Conservation (phyloP, 108 stramenopile species). For the Aurantiochytrium sp. region DNA sequence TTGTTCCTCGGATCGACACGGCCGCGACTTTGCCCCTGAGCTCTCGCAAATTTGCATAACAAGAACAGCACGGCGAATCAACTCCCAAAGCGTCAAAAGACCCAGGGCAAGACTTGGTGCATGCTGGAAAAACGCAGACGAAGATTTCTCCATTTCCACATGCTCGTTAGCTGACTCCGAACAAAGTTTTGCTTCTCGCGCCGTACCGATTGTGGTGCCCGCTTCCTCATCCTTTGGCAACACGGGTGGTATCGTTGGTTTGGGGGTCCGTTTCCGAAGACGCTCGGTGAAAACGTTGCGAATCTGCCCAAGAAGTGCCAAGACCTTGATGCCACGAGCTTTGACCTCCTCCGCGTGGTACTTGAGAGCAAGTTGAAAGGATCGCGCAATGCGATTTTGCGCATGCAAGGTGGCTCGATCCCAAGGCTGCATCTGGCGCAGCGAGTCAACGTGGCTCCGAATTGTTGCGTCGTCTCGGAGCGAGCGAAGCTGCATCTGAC, state of each 20-base stretch:
- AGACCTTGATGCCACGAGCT: background rate
- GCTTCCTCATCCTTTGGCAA: background rate
- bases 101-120: background rate
- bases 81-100: background rate
- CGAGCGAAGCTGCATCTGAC: background rate
- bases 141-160: background rate
- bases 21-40: background rate
- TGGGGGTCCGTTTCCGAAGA: background rate
- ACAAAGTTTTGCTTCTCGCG: background rate
- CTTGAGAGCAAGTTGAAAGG: background rate
- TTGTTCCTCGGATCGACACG: background rate
- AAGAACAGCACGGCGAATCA: background rate
- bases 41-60: background rate
- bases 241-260: background rate
- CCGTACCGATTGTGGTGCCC: background rate
- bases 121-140: background rate
- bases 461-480: background rate
- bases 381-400: background rate
- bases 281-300: background rate
- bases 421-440: background rate
- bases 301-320: background rate
- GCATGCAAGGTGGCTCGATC: background rate
- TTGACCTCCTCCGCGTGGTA: background rate
- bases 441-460: background rate
- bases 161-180: background rate